Percentiles rank a stretch among this genome's conserved stretches.
phyloP scores from a whole-genome alignment of 129 eudicot genomes.

The Erigeron canadensis region DNA sequence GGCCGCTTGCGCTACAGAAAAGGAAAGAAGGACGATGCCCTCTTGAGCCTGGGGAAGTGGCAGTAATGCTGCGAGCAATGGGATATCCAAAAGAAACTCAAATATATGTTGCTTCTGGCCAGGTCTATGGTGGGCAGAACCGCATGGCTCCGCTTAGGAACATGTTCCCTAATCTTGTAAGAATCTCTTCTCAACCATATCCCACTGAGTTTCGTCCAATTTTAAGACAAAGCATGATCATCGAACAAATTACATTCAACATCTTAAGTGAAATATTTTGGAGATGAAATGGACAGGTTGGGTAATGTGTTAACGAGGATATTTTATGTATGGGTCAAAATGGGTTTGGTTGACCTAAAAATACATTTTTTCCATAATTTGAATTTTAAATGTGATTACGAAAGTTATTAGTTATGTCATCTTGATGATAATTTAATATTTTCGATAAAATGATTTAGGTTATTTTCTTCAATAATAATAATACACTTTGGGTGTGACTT shows the following conservation, averaged over 20 bases:
- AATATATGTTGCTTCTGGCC: conserved; percentile 98
- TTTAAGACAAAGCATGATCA: neutral
- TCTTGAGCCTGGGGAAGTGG: conserved; percentile 97
- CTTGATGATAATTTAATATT: neutral
- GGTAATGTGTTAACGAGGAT: too few species aligned
- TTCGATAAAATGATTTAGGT: neutral
- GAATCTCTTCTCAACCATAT: conserved; percentile 18
- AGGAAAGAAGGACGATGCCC: conserved; percentile 99
- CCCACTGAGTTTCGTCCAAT: neutral
- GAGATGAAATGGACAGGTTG: neutral
- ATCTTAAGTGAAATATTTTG: neutral
- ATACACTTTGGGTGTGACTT: neutral
- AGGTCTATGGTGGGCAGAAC: conserved; percentile 95
- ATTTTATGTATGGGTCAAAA: too few species aligned
- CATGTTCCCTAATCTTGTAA: conserved; percentile 98
- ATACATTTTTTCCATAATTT: too few species aligned
- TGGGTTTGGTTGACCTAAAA: too few species aligned
- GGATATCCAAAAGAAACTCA: conserved; percentile 97
- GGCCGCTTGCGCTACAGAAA: conserved; percentile 91
- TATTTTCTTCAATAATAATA: neutral
- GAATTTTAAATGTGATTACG: too few species aligned
- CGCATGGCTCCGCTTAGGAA: conserved; percentile 99
- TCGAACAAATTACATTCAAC: neutral
- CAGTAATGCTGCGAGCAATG: conserved; percentile 95
- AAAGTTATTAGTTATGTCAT: neutral